Evolutionary conservation across 192 early-diverging fungal genomes (phyloP), one percentile per base, ranked within the genome.

Genomic region (Backusella psychrophila): DNA sequence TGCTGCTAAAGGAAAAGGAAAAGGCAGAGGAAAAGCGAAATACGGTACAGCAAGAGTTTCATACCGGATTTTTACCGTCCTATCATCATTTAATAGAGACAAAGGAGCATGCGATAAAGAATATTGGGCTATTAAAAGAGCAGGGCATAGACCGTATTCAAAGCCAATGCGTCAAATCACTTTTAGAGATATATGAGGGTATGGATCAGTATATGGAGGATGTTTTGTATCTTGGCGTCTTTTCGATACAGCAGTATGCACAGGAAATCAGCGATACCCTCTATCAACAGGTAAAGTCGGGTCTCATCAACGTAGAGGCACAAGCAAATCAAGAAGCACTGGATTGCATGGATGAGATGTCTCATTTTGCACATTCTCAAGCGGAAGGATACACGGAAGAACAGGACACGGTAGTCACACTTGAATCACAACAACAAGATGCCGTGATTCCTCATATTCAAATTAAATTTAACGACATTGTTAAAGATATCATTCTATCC

Each of bases 241-340:
- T 95, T 15, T 89, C 91, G 72, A 88, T 92, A 41, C 94, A 93
- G 91, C 84, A 89, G 59, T 98, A 97, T 83, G 94, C 96, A 17
- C 85, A 89, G 38, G 90, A 91, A 53, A 82, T 98, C 53, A 83
- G 90, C 46, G 85, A 90, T 69, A 78, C 87, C 39, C 87, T 92
- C 81, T 83, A 88, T 19, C 83, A 89, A 53, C 81, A 87, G 9
- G 79, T 93, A 70, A 85, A 89, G 53, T 84, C 86, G 52, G 89
- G 87, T 36, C 84, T 91, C 34, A 75, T 81, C n/a, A 83, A 84
- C 72, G 85, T 83, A 71, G 90, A 93, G 79, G 67, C 77, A 34
- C 83, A 89, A 35, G 84, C 91, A n/a, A 79, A 77, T 53, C 75
- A 86, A 3, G 77, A 78, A 42, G 78, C 85, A 12, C 46, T 67